Evolutionary conservation across 345 rosid species (phyloP).

Genomic region (Boechera stricta): DNA sequence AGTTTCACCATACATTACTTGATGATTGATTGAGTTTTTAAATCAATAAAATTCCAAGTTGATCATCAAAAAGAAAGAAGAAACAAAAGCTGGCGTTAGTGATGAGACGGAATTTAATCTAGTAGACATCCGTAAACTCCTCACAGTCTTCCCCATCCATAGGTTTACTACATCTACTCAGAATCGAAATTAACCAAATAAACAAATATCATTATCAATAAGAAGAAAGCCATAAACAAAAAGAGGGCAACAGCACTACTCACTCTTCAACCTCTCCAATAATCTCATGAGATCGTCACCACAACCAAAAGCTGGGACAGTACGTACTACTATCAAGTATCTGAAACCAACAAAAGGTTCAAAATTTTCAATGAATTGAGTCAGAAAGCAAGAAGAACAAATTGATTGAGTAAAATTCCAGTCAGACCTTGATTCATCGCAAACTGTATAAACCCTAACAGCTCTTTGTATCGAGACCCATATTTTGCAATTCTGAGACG

Average conservation of each 20-base stretch:
- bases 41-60: background rate
- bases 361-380: slow-evolving; percentile 5
- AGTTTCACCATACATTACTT: slow-evolving; percentile 19
- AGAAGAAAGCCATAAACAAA: background rate
- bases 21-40: background rate
- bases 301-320: slow-evolving; percentile 92
- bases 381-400: background rate
- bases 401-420: background rate
- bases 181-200: background rate
- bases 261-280: slow-evolving; percentile 91
- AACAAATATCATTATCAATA: background rate
- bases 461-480: slow-evolving; percentile 71
- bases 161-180: slow-evolving; percentile 64
- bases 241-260: slow-evolving; percentile 22
- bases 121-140: slow-evolving; percentile 78
- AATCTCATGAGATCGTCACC: slow-evolving; percentile 80
- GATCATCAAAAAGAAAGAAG: background rate
- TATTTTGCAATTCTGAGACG: background rate
- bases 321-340: slow-evolving; percentile 71
- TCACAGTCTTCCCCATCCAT: slow-evolving; percentile 94
- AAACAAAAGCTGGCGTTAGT: slow-evolving; percentile 71
- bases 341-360: slow-evolving; percentile 44
- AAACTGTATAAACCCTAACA: slow-evolving; percentile 81
- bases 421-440: slow-evolving; percentile 78
- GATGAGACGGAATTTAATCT: slow-evolving; percentile 71